Evolutionary conservation across 106 monocot genomes (phyloP), one percentile per base, ranked within the genome.

Genomic region (Allium cepa): DNA sequence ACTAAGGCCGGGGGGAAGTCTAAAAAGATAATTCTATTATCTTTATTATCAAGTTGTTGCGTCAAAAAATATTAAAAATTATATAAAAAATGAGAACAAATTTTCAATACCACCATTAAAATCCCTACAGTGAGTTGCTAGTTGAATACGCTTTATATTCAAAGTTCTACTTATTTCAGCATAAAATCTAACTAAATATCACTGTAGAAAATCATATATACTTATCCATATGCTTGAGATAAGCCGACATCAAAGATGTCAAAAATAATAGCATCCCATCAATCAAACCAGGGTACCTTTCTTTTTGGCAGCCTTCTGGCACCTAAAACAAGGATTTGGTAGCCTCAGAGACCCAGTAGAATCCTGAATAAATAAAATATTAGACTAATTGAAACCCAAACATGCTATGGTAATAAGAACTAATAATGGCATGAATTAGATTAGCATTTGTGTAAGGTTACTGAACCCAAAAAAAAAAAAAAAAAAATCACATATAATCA

Each of bases 231-330:
- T 36, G 3, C 36, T 36, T 36, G 36, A 36, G 36, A 36, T 36
- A 67, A 53, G 71, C 58, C 70, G 78, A 67, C 50, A 71, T 62
- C 9, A 64, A 79, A 67, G 52, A 49, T 27, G 64, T 59, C 69
- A 79, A 72, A 72, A 63, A 81, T 63, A 76, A 16, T 78, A 78
- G 63, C 77, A 77, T 73, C 85, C 80, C 77, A 87, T 66, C 77
- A 82, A 85, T 77, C 80, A 84, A 81, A 86, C 86, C 86, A 92
- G 69, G 91, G 80, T 97, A 92, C 92, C 92, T 92, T 97, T 67
- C 53, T 84, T 70, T 85, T 84, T 75, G 82, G 81, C 75, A 82
- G 83, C 79, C 85, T 80, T 84, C 71, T 78, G 78, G 80, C 86
- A 84, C 70, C 80, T 82, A 89, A 88, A 87, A 81, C 81, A 85